A percentile compares a stretch with the other conserved stretches of the same genome.
phyloP scores from a whole-genome alignment of 495 filamentous ascomycete species.

The Diplogelasinospora grovesii region DNA sequence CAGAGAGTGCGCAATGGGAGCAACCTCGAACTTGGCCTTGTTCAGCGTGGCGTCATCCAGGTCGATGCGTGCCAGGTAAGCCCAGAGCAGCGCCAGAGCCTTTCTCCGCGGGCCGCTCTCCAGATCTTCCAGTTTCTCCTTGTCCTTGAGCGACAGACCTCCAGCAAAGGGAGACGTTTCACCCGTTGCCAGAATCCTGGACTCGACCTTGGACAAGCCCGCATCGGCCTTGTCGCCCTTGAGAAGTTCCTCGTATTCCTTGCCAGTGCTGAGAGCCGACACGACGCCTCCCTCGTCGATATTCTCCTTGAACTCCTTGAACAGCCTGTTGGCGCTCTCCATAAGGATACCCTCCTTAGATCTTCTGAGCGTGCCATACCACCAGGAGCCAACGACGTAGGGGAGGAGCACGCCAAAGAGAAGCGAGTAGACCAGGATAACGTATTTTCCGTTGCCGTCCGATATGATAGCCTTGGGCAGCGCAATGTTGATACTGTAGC shows the following conservation, averaged over 20 bases:
- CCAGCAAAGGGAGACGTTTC: constrained; percentile 38
- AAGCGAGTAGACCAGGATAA: constrained; percentile 78
- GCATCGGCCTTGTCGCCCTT: constrained; percentile 67
- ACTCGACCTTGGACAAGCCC: constrained; percentile 74
- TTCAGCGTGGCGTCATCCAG: constrained; percentile 63
- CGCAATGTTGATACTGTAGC: constrained; percentile 95
- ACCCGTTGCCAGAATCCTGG: constrained; percentile 59
- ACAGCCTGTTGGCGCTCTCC: constrained; percentile 86
- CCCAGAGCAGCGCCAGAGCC: constrained; percentile 86
- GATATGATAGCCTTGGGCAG: constrained; percentile 88
- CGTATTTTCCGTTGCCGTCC: constrained; percentile 92
- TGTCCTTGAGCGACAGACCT: constrained; percentile 62
- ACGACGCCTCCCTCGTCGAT: constrained; percentile 75
- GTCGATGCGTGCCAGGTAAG: constrained; percentile 82
- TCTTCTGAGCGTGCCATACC: constrained; percentile 89
- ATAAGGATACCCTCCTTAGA: constrained; percentile 89
- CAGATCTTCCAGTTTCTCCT: constrained; percentile 58
- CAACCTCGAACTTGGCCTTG: constrained; percentile 70
- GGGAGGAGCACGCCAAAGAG: constrained; percentile 85
- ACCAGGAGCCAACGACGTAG: constrained; percentile 93
- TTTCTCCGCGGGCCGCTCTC: constrained; percentile 72
- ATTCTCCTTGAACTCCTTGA: constrained; percentile 81
- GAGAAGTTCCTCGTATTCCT: constrained; percentile 64
- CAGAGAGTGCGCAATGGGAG: constrained; percentile 75
- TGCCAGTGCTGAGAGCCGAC: constrained; percentile 69